Evolutionary conservation across 441 rosid species (phyloP).

Genomic region (Hura crepitans): DNA sequence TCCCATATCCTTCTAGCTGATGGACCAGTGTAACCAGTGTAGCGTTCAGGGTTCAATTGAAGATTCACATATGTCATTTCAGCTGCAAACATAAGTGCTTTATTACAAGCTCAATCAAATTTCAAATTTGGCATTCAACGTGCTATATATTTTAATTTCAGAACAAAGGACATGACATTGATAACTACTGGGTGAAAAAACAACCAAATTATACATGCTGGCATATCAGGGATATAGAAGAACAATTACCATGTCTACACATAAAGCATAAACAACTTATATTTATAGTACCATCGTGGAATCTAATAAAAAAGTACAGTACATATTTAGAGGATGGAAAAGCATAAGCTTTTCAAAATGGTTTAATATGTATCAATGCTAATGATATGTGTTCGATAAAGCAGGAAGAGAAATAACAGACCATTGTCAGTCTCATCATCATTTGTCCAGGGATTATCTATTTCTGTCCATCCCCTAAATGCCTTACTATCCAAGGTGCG

Average conservation of each 20-base stretch:
- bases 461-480: slow-evolving; percentile 79
- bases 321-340: background rate
- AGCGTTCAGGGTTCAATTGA: slow-evolving; percentile 81
- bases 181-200: background rate
- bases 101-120: slow-evolving; percentile 12
- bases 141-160: background rate
- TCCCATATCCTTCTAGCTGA: slow-evolving; percentile 99
- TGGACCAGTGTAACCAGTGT: slow-evolving; percentile 83
- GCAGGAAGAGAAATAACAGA: slow-evolving; percentile 20
- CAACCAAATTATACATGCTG: background rate
- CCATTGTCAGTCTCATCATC: slow-evolving; percentile 94
- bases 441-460: slow-evolving; percentile 90
- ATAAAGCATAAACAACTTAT: background rate
- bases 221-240: background rate
- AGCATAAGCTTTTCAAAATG: background rate
- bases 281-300: background rate
- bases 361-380: background rate
- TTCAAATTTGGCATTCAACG: slow-evolving; percentile 10
- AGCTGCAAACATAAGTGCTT: slow-evolving; percentile 41
- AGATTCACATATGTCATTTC: slow-evolving; percentile 96
- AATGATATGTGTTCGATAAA: background rate
- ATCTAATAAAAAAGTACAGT: background rate
- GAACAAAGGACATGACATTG: background rate
- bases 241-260: background rate
- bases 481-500: slow-evolving; percentile 67